Base-by-base conservation (phyloP, 176 grass and related monocot genomes). In the Musa acuminata region DNA sequence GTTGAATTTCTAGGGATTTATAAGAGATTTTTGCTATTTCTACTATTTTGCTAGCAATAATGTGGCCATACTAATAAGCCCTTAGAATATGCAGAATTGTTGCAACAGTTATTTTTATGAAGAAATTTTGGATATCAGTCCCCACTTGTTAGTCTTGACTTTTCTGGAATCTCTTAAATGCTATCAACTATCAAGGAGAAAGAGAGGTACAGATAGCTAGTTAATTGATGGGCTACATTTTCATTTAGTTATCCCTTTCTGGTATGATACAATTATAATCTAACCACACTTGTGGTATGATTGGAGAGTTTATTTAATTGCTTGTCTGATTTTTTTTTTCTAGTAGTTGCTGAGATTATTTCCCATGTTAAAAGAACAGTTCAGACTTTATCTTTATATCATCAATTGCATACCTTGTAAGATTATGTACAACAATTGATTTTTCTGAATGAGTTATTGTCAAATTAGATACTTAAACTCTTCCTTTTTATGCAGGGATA, bases 401-500 rank as follows among this genome's bases (percentile, higher is more conserved):
- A 13, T 67, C 11, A 24, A 12, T 13, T 13, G 1, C 3, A 27
- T 67, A 3, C 64, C 25, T 67, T 67, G 4, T 13, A 1, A 7
- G 10, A 67, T 11, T 35, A 73, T 55, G 52, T 58, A 24, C 23
- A 57, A 57, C 10, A 74, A 57, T 70, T 29, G 52, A 73, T 73
- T 0, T 0, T 16, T 73, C 16, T 16, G 13, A 6, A 51, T 57
- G 25, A 73, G 51, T 23, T 73, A 24, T 14, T 26, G 35, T 13
- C 2, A 53, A 71, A 55, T 1, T 55, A 27, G 51, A 29, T 74
- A 24, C 21, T 55, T 19, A 26, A 53, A 35, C 21, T 29, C 59
- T 84, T 73, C n/a, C 8, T 74, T 59, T 22, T 80, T 16, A 10
- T 83, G 20, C 81, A 83, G 85, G 85, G 85, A 87, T 87, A 73